phyloP scores from a whole-genome alignment of 257 asterid genomes.

The Lithospermum erythrorhizon region DNA sequence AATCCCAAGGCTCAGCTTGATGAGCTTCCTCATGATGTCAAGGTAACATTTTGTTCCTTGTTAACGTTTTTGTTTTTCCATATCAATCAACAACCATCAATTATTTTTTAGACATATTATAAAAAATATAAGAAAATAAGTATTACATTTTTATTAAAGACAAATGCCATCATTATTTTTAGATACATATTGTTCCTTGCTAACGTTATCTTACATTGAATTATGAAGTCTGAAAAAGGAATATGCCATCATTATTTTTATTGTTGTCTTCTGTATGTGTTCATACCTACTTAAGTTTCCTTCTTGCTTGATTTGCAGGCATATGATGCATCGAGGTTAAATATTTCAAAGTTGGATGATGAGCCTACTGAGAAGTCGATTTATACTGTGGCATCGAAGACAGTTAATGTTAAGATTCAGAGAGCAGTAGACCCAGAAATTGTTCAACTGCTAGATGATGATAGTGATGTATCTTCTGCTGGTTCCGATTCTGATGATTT shows the following conservation, averaged over 20 bases:
- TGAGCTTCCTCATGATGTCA: conserved; percentile 60
- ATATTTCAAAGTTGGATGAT: conserved; percentile 37
- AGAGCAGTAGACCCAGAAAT: conserved; percentile 75
- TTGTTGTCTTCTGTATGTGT: no score
- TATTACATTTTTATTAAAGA: no score
- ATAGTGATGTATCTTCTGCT: conserved; percentile 36
- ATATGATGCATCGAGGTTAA: conserved; percentile 71
- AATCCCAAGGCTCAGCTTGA: conserved; percentile 58
- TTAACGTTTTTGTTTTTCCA: no score
- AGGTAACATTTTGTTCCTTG: conserved; percentile 35
- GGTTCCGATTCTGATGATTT: conserved; percentile 82
- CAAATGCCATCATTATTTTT: no score
- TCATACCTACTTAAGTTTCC: background rate
- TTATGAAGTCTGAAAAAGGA: no score
- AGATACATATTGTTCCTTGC: no score
- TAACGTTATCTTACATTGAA: no score
- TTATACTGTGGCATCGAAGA: conserved; percentile 47
- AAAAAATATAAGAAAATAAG: no score
- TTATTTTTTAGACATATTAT: no score
- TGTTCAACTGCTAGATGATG: conserved; percentile 69
- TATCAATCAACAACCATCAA: no score
- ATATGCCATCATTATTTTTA: no score
- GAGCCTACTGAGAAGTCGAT: conserved; percentile 36
- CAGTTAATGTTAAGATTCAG: conserved; percentile 44
- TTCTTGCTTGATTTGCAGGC: conserved; percentile 40